Conservation (phyloP, 2,329 filamentous ascomycete genomes). For the Talaromyces sp. region DNA sequence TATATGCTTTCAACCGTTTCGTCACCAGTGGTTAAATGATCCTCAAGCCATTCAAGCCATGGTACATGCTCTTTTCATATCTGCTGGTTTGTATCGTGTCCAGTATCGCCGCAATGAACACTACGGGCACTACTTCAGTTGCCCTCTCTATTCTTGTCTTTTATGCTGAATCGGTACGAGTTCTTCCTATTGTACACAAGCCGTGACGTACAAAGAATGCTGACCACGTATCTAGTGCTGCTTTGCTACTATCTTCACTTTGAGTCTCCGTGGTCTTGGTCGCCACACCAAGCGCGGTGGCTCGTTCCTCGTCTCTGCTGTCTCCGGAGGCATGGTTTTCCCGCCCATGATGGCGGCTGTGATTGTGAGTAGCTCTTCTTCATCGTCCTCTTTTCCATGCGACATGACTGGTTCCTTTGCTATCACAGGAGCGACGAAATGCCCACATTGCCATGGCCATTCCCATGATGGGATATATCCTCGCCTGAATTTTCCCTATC, state of each 20-base stretch:
- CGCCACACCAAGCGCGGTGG: conserved; percentile 71
- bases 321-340: conserved; percentile 64
- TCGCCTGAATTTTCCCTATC: conserved; percentile 20
- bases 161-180: conserved; percentile 22
- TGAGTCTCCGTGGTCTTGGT: conserved; percentile 69
- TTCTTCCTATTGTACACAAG: neutral
- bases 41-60: conserved; percentile 46
- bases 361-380: conserved; percentile 34
- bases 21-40: conserved; percentile 52
- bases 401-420: neutral
- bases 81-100: conserved; percentile 52
- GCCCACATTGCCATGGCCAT: conserved; percentile 22
- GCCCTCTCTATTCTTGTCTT: conserved; percentile 43
- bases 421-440: conserved; percentile 14
- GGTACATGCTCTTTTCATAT: conserved; percentile 51
- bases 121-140: conserved; percentile 48
- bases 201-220: too few species aligned
- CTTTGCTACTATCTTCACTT: conserved; percentile 70
- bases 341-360: conserved; percentile 63
- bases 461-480: conserved; percentile 20
- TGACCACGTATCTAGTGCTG: conserved; percentile 31
- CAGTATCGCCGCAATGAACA: conserved; percentile 48
- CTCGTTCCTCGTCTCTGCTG: conserved; percentile 62
- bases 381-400: neutral
- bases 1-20: conserved; percentile 57